Conservation (phyloP, 768 basidiomycete genomes). For the Panellus pusillus region DNA sequence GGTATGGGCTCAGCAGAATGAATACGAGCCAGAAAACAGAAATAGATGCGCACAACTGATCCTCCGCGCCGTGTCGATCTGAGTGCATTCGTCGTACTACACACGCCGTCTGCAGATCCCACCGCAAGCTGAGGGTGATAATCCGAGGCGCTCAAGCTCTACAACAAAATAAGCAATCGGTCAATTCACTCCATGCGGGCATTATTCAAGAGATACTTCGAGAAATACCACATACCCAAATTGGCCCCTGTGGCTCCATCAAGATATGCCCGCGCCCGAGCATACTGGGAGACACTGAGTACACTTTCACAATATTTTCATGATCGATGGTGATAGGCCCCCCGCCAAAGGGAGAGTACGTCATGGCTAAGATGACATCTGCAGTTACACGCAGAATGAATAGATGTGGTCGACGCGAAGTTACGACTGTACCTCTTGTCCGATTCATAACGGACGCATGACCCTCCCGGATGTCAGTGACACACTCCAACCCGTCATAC, state of each 20-base stretch:
- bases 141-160: conserved; percentile 78
- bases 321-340: conserved; percentile 79
- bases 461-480: conserved; percentile 77
- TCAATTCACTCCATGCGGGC: no score
- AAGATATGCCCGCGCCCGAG: conserved; percentile 72
- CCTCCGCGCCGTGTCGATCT: conserved; percentile 70
- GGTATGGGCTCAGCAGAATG: background rate
- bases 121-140: conserved; percentile 85
- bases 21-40: background rate
- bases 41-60: conserved; percentile 54
- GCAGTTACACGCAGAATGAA: background rate
- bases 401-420: background rate
- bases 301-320: conserved; percentile 77
- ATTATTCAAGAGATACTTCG: no score
- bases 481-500: conserved; percentile 74
- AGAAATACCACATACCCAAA: conserved; percentile 75
- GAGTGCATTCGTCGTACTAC: conserved; percentile 70
- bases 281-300: conserved; percentile 70
- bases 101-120: conserved; percentile 82
- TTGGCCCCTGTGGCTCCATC: conserved; percentile 73
- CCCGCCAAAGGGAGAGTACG: conserved; percentile 67
- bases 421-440: conserved; percentile 58
- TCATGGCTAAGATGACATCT: conserved; percentile 73
- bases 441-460: conserved; percentile 70
- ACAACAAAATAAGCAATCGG: background rate